A percentile compares a stretch with the other conserved stretches of the same genome.
phyloP scores from a whole-genome alignment of 805 yeast species.

The Saccharomyces paradoxus region DNA sequence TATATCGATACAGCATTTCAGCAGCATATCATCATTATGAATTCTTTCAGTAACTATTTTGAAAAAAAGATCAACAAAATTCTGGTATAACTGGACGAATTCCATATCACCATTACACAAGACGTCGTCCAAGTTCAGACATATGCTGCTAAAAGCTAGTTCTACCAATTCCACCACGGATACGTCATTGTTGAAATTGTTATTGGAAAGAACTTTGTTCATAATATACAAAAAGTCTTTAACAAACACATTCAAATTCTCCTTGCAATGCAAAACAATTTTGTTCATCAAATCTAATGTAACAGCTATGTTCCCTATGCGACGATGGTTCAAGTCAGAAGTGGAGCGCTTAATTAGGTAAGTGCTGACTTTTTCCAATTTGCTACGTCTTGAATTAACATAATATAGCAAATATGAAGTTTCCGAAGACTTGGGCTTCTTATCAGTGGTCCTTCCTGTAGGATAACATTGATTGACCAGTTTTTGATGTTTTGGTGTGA shows the following conservation, averaged over 20 bases:
- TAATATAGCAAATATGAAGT: conserved; percentile 80
- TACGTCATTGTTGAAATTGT: conserved; percentile 45
- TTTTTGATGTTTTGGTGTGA: conserved; percentile 80
- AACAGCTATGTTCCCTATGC: conserved; percentile 77
- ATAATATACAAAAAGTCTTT: conserved; percentile 56
- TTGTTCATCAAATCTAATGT: conserved; percentile 63
- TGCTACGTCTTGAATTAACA: conserved; percentile 82
- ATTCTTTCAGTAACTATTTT: conserved; percentile 18
- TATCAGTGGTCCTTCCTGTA: conserved; percentile 75
- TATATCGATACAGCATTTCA: conserved; percentile 28
- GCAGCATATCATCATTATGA: conserved; percentile 23
- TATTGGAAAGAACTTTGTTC: conserved; percentile 36
- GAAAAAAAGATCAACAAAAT: conserved; percentile 29
- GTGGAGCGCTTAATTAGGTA: conserved; percentile 56
- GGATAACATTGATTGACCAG: conserved; percentile 90
- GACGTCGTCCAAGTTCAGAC: conserved; percentile 48
- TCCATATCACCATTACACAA: conserved; percentile 57
- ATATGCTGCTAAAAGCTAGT: conserved; percentile 41
- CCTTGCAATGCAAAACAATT: conserved; percentile 67
- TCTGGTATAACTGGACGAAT: conserved; percentile 42
- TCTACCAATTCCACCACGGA: conserved; percentile 48
- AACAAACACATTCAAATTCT: conserved; percentile 79
- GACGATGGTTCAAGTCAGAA: conserved; percentile 50
- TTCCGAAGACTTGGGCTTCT: conserved; percentile 88
- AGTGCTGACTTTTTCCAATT: conserved; percentile 75